A percentile compares a stretch with the other conserved stretches of the same genome.
Evolutionary conservation across 176 grass and related monocot species (phyloP).

Genomic region (Guadua angustifolia): DNA sequence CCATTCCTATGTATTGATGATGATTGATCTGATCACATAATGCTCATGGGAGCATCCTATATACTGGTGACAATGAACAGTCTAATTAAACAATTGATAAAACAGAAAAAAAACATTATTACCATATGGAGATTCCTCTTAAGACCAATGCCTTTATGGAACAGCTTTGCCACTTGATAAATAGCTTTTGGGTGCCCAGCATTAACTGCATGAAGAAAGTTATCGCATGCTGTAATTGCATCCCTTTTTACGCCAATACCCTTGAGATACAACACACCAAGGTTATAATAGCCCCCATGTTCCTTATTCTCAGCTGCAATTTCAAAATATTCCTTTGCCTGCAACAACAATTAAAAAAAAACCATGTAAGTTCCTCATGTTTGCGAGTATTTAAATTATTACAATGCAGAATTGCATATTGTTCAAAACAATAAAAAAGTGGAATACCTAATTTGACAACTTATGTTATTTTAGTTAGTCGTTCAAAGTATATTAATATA

Average conservation of each 20-base stretch:
- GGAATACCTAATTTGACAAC: neutral
- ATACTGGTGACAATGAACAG: neutral
- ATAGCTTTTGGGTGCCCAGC: constrained; percentile 94
- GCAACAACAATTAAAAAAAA: constrained; percentile 46
- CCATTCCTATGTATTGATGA: neutral
- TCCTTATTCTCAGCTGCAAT: constrained; percentile 86
- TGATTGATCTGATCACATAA: constrained; percentile 12
- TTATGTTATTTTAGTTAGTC: neutral
- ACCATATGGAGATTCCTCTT: constrained; percentile 98
- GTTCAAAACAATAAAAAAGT: constrained; percentile 12
- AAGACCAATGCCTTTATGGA: constrained; percentile 88
- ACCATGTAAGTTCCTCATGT: constrained; percentile 10
- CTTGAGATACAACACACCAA: constrained; percentile 92
- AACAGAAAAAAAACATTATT: constrained; percentile 31
- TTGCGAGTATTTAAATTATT: constrained; percentile 8
- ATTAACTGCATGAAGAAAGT: constrained; percentile 83
- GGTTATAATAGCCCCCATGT: constrained; percentile 91
- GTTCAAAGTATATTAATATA: constrained; percentile 1
- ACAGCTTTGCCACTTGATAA: constrained; percentile 96
- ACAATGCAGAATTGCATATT: neutral
- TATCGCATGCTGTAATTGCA: constrained; percentile 63
- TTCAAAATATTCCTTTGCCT: constrained; percentile 94
- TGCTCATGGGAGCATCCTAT: constrained; percentile 8
- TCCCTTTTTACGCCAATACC: constrained; percentile 95
- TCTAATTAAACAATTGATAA: neutral